Conservation (phyloP, 306 rosid species). For the Prunus armeniaca region DNA sequence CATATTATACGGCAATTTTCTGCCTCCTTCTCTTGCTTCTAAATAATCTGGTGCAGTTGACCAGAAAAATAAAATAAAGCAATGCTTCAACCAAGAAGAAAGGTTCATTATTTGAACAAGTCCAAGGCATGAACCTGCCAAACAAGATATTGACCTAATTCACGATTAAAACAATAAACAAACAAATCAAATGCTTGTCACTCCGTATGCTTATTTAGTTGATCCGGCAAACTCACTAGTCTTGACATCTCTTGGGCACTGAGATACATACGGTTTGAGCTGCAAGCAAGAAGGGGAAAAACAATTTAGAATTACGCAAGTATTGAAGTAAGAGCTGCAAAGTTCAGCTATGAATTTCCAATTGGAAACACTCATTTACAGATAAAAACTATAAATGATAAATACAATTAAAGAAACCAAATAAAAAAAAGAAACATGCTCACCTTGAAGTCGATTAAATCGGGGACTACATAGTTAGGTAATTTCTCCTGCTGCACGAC, state of each 20-base stretch:
- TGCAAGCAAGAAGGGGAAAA: slow-evolving; percentile 5
- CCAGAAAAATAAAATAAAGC: too few relatives aligned
- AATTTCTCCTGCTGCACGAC: slow-evolving; percentile 35
- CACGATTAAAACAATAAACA: not conserved
- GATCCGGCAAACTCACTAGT: slow-evolving; percentile 5
- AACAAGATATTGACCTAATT: not conserved
- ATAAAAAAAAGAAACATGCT: not conserved
- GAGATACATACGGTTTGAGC: slow-evolving; percentile 42
- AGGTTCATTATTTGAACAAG: too few relatives aligned
- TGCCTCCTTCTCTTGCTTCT: too few relatives aligned
- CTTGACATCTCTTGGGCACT: slow-evolving; percentile 31
- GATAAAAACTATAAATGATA: not conserved
- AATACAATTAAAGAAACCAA: not conserved
- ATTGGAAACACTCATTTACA: not conserved
- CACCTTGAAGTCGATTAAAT: slow-evolving; percentile 41
- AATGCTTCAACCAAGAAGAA: too few relatives aligned
- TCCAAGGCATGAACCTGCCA: too few relatives aligned
- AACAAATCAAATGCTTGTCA: not conserved
- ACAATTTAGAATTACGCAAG: not conserved
- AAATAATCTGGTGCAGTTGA: too few relatives aligned
- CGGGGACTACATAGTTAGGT: slow-evolving; percentile 40
- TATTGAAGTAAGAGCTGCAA: not conserved
- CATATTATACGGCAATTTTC: too few relatives aligned
- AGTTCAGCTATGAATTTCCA: not conserved
- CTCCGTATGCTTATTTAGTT: not conserved